These are phyloP conservation scores for Alternaria longipes DNA, from an alignment of 2,329 filamentous ascomycete species.

Conservation along the genomic window DNA sequence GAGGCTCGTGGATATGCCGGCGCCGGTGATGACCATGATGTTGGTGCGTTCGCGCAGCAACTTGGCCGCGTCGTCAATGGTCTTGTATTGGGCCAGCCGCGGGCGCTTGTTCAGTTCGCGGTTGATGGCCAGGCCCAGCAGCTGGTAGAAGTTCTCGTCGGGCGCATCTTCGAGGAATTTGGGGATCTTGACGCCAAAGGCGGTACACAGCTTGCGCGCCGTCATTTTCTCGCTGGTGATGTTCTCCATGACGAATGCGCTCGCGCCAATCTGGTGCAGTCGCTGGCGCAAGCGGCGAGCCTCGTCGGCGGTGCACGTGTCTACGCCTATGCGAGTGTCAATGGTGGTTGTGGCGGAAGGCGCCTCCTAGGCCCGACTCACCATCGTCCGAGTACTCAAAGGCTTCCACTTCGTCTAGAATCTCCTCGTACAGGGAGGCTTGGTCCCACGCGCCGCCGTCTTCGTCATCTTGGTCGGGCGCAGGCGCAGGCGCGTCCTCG, in stretches of 20 bases:
- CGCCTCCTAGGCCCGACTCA: constrained; percentile 16
- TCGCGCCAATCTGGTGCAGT: constrained; percentile 78
- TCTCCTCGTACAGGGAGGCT: constrained; percentile 47
- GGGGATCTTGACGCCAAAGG: constrained; percentile 81
- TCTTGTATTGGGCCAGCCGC: constrained; percentile 83
- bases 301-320: constrained; percentile 59
- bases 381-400: constrained; percentile 40
- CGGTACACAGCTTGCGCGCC: constrained; percentile 84
- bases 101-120: constrained; percentile 83
- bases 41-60: constrained; percentile 79
- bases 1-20: constrained; percentile 94
- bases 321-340: constrained; percentile 32
- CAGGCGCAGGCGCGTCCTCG: constrained; percentile 26
- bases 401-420: constrained; percentile 44
- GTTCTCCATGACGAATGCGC: constrained; percentile 73
- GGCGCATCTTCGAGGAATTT: constrained; percentile 74
- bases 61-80: constrained; percentile 83
- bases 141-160: constrained; percentile 78
- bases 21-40: constrained; percentile 93
- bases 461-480: constrained; percentile 22
- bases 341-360: constrained; percentile 2
- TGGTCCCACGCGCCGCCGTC: constrained; percentile 45
- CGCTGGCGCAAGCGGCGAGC: constrained; percentile 73
- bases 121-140: constrained; percentile 79
- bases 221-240: constrained; percentile 69